A percentile compares a stretch with the other conserved stretches of the same genome.
These are phyloP conservation scores for Podaxis carcinomalis DNA, from an alignment of 768 basidiomycete genomes.

Conservation along the genomic window DNA sequence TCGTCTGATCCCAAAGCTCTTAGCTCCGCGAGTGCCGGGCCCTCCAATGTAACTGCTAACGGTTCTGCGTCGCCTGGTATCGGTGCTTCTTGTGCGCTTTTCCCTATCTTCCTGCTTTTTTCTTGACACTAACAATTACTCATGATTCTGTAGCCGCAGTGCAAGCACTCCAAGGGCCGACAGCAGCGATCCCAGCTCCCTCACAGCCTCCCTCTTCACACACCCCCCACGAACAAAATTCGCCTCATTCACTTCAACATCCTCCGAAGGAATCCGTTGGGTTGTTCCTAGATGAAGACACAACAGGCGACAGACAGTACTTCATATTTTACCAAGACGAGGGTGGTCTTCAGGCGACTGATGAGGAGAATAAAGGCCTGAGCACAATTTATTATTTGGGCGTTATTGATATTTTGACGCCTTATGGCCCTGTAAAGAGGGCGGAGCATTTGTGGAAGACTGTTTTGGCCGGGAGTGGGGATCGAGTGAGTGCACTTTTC, in stretches of 20 bases:
- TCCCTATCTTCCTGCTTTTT: neutral
- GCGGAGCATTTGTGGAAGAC: slow-evolving; percentile 93
- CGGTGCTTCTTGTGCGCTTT: neutral
- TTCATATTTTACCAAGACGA: slow-evolving; percentile 98
- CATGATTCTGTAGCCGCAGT: neutral
- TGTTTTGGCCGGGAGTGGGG: slow-evolving; percentile 48
- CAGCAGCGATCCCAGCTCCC: neutral
- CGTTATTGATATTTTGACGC: slow-evolving; percentile 95
- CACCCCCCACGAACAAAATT: slow-evolving; percentile 11
- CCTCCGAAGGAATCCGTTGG: slow-evolving; percentile 17
- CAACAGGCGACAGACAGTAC: slow-evolving; percentile 54
- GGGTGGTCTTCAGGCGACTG: slow-evolving; percentile 86
- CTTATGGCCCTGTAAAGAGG: slow-evolving; percentile 74
- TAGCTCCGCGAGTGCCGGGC: slow-evolving; percentile 17
- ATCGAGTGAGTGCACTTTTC: slow-evolving; percentile 61
- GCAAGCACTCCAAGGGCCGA: neutral
- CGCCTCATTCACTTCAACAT: neutral
- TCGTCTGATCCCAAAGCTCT: slow-evolving; percentile 75
- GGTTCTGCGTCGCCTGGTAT: neutral
- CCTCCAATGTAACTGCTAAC: neutral
- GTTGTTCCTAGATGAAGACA: slow-evolving; percentile 56
- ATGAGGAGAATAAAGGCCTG: slow-evolving; percentile 71
- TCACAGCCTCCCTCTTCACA: neutral
- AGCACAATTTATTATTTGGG: slow-evolving; percentile 91
- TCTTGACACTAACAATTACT: neutral